A percentile compares a stretch with the other conserved stretches of the same genome.
phyloP scores from a whole-genome alignment of 805 yeast genomes.

The Kregervanrija delftensis region DNA sequence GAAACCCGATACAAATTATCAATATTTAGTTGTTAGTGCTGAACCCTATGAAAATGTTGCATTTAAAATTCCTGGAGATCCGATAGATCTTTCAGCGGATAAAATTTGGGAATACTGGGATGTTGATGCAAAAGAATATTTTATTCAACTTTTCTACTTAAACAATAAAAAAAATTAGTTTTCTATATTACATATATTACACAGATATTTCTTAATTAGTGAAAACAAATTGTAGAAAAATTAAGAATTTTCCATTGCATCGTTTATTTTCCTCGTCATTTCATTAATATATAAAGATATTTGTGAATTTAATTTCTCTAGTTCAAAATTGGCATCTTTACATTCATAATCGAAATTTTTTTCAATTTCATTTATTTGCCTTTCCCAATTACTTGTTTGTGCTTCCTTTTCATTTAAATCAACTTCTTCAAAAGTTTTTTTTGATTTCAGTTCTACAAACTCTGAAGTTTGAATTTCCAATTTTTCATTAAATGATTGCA shows the following conservation, averaged over 20 bases:
- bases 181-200: slow-evolving; percentile 12
- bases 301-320: slow-evolving; percentile 49
- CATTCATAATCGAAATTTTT: slow-evolving; percentile 46
- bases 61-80: slow-evolving; percentile 61
- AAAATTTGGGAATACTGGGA: slow-evolving; percentile 72
- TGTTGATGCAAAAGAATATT: slow-evolving; percentile 57
- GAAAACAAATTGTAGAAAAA: no score
- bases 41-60: slow-evolving; percentile 86
- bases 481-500: slow-evolving; percentile 33
- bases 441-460: slow-evolving; percentile 42
- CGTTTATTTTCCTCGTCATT: slow-evolving; percentile 33
- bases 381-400: slow-evolving; percentile 33
- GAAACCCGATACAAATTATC: slow-evolving; percentile 41
- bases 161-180: slow-evolving; percentile 7
- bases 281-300: slow-evolving; percentile 46
- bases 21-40: slow-evolving; percentile 73
- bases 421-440: slow-evolving; percentile 40
- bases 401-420: slow-evolving; percentile 42
- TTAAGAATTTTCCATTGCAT: slow-evolving; percentile 1
- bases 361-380: slow-evolving; percentile 31
- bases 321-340: slow-evolving; percentile 45
- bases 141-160: slow-evolving; percentile 59
- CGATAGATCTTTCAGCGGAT: slow-evolving; percentile 36
- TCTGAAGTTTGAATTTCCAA: slow-evolving; percentile 38
- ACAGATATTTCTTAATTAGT: no score